Evolutionary conservation across 768 basidiomycete genomes (phyloP), one percentile per base, ranked within the genome.

Genomic region (Russula dissimulans): DNA sequence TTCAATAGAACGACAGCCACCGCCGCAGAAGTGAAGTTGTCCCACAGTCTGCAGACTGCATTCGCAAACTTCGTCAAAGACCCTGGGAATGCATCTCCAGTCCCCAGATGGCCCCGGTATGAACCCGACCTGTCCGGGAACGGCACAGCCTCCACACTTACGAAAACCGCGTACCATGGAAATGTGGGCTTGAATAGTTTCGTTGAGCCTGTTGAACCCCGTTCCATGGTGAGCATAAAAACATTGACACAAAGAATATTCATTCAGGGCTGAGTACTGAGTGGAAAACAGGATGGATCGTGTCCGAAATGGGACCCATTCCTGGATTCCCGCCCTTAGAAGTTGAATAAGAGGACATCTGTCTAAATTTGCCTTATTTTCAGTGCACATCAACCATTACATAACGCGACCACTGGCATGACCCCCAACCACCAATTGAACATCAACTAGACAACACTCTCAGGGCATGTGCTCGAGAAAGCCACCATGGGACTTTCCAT

Each of bases 21-120:
- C 4, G 32, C 62, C 1, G 36, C 63, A 22, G 68, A 71, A 48
- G 63, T 22, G 15, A 59, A 62, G 32, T 57, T 69, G 32, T 71
- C 69, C 0, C 14, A 49, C 10, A 71, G 65, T 9, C 61, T 68
- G 42, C 51, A 53, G 36, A 41, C 51, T 4, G 45, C 52, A 17
- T 54, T 59, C 18, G 50, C 43, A 11, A 59, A 59, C 22, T 53
- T 59, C 26, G 45, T 31, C 17, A 59, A 48, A 26, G 4, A 59
- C 34, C 58, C 58, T 41, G 22, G 2, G 39, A 38, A 9, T 15
- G 10, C 36, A 12, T 38, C 12, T 26, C 44, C 44, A 9, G 44
- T 22, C 12, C 44, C 44, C 18, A 45, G 26, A 22, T 45, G 14
- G 26, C 14, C 46, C 44, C 8, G 1, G 18, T 45, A 45, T 18